Conservation (phyloP, 1,284 basidiomycete species). For the Malassezia slooffiae region DNA sequence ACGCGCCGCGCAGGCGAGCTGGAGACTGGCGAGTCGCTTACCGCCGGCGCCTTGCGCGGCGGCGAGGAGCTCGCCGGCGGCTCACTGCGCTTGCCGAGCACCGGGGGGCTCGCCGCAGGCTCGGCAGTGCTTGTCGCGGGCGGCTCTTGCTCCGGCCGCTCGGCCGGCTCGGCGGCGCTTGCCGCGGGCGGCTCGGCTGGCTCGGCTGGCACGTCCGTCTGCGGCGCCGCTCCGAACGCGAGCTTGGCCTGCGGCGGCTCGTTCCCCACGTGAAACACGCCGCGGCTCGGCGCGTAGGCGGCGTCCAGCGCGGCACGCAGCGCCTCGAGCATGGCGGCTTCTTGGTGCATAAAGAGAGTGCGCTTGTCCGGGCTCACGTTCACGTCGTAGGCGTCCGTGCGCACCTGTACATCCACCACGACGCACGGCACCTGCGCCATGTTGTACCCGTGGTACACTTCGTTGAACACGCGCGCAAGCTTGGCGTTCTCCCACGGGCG, state of each 20-base stretch:
- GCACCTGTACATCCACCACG: constrained; percentile 69
- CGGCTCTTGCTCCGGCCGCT: too few relatives aligned
- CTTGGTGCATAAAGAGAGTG: constrained; percentile 82
- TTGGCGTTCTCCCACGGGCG: constrained; percentile 62
- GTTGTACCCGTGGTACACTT: constrained; percentile 40
- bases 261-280: constrained; percentile 54
- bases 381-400: constrained; percentile 75
- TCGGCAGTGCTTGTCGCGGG: too few relatives aligned
- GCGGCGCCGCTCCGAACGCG: too few relatives aligned
- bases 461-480: constrained; percentile 33
- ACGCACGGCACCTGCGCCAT: constrained; percentile 56
- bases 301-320: constrained; percentile 66
- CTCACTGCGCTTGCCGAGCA: too few relatives aligned
- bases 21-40: not conserved
- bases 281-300: constrained; percentile 58
- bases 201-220: too few relatives aligned
- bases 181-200: too few relatives aligned
- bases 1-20: too few relatives aligned
- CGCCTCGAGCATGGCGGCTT: constrained; percentile 65
- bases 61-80: too few relatives aligned
- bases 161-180: too few relatives aligned
- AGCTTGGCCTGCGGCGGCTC: too few relatives aligned
- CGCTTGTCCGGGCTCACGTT: constrained; percentile 96
- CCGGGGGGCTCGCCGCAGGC: too few relatives aligned
- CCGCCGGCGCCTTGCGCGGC: constrained; percentile 21